Evolutionary conservation across 2,329 filamentous ascomycete species (phyloP).

Genomic region (Corinectria fuckeliana): DNA sequence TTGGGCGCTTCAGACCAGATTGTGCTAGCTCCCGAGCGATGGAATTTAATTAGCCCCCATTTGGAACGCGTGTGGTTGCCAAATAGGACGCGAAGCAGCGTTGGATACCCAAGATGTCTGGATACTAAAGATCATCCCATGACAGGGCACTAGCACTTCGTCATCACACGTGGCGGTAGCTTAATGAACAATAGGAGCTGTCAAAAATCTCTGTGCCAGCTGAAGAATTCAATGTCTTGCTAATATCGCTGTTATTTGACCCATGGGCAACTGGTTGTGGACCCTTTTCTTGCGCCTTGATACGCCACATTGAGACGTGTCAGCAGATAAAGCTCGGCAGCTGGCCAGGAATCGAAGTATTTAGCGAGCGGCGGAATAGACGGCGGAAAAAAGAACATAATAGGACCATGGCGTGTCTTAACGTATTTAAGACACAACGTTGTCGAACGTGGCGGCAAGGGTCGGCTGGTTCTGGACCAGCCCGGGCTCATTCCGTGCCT

Average conservation of each 20-base stretch:
- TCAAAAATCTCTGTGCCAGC: not conserved
- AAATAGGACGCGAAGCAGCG: too few species aligned
- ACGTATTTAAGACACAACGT: slow-evolving; percentile 26
- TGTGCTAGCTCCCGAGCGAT: not conserved
- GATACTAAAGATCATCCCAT: not conserved
- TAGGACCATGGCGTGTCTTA: not conserved
- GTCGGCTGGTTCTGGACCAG: slow-evolving; percentile 15
- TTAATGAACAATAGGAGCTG: not conserved
- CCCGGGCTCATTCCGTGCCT: slow-evolving; percentile 11
- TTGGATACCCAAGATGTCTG: not conserved
- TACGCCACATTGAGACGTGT: slow-evolving; percentile 3
- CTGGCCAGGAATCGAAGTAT: not conserved
- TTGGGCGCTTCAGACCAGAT: not conserved
- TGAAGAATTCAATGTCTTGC: not conserved
- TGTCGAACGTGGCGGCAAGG: slow-evolving; percentile 12
- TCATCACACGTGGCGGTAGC: not conserved
- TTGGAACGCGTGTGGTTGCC: not conserved
- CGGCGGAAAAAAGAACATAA: slow-evolving; percentile 1
- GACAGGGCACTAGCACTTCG: not conserved
- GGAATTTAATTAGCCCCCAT: not conserved
- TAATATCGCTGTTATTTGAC: not conserved
- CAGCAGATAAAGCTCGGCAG: not conserved
- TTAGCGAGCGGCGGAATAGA: not conserved
- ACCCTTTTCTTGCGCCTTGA: not conserved
- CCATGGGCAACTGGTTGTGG: not conserved